A percentile compares a stretch with the other conserved stretches of the same genome.
Evolutionary conservation across 2,329 filamentous ascomycete species (phyloP).

Genomic region (Neofusicoccum ribis): DNA sequence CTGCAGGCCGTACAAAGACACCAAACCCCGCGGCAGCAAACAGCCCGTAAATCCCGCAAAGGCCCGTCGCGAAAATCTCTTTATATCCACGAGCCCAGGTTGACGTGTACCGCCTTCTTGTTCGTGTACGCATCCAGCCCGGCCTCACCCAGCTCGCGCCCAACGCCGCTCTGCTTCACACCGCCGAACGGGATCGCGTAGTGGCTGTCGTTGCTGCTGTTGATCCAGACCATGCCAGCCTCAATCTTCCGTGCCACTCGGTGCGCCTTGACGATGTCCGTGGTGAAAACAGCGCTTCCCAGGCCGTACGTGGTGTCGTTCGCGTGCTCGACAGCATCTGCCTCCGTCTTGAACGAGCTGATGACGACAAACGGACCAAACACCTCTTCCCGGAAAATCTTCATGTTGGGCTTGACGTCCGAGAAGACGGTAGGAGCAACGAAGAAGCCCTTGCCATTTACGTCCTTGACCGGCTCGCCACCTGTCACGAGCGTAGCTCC

Average conservation of each 20-base stretch:
- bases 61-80: not conserved
- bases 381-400: conserved; percentile 60
- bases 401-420: conserved; percentile 56
- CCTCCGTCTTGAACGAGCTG: conserved; percentile 60
- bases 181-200: conserved; percentile 59
- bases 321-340: conserved; percentile 47
- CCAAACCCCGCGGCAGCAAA: not conserved
- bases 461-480: conserved; percentile 41
- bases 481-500: conserved; percentile 55
- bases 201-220: conserved; percentile 39
- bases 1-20: not conserved
- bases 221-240: conserved; percentile 56
- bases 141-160: conserved; percentile 61
- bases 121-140: conserved; percentile 63
- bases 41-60: not conserved
- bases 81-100: conserved; percentile 47
- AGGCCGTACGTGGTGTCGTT: conserved; percentile 54
- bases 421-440: conserved; percentile 60
- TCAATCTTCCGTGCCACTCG: conserved; percentile 47
- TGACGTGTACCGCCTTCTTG: conserved; percentile 55
- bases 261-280: conserved; percentile 48
- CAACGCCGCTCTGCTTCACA: conserved; percentile 63
- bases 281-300: conserved; percentile 56
- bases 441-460: conserved; percentile 53
- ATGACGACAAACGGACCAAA: conserved; percentile 66